phyloP scores from a whole-genome alignment of 163 green algal species.

The Scenedesmus sp. region DNA sequence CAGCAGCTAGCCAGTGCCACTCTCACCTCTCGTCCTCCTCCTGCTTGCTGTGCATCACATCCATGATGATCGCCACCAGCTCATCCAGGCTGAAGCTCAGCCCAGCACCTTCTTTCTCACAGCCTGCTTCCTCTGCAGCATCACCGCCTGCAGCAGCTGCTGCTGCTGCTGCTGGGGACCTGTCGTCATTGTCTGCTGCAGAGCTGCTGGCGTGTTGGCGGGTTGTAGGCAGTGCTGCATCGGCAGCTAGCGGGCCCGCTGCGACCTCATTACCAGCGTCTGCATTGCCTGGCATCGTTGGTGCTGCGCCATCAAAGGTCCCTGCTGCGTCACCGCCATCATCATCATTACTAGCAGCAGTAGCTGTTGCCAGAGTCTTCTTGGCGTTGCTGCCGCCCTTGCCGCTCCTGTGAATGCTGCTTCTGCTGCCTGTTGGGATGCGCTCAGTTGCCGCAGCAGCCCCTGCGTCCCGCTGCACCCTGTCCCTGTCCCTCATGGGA shows the following conservation, averaged over 20 bases:
- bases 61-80: slow-evolving; percentile 37
- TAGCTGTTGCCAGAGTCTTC: not conserved
- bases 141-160: not conserved
- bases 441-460: not conserved
- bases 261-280: not conserved
- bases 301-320: not conserved
- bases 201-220: not conserved
- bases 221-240: not conserved
- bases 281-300: not conserved
- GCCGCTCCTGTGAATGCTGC: not conserved
- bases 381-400: not conserved
- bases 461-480: not conserved
- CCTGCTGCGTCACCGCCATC: not conserved
- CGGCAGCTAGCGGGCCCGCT: not conserved
- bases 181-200: not conserved
- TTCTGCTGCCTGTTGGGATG: not conserved
- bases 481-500: not conserved
- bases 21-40: not conserved
- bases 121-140: not conserved
- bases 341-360: not conserved
- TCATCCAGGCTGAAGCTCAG: slow-evolving; percentile 32
- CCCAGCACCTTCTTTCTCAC: not conserved
- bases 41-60: slow-evolving; percentile 37
- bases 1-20: not conserved
- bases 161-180: not conserved